Evolutionary conservation across 345 rosid species (phyloP).

Genomic region (Lepidium aucheri): DNA sequence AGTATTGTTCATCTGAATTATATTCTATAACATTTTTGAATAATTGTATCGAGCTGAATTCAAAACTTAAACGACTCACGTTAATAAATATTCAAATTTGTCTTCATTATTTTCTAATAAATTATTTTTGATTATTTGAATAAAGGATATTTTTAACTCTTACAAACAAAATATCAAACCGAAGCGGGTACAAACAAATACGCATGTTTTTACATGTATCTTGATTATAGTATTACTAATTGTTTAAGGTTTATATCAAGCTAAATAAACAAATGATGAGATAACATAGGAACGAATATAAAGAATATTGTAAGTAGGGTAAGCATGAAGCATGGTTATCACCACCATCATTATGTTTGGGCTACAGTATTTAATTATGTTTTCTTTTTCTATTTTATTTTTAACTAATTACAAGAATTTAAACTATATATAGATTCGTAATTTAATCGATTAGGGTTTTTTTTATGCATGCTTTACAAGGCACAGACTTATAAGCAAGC

Average conservation of each 20-base stretch:
- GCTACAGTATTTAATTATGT: neutral
- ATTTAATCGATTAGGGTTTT: neutral
- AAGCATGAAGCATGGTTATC: slow-evolving; percentile 27
- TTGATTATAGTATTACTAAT: too few relatives aligned
- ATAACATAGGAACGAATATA: neutral
- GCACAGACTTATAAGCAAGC: slow-evolving; percentile 6
- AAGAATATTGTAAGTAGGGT: slow-evolving; percentile 26
- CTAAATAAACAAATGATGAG: neutral
- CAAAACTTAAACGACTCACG: too few relatives aligned
- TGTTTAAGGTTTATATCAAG: neutral
- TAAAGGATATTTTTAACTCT: too few relatives aligned
- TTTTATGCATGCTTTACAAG: slow-evolving; percentile 3
- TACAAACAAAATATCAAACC: too few relatives aligned
- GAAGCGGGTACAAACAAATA: too few relatives aligned
- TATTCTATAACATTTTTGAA: too few relatives aligned
- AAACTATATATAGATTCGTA: neutral
- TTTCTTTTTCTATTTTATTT: neutral
- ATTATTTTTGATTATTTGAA: too few relatives aligned
- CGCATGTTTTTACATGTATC: too few relatives aligned
- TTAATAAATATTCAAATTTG: too few relatives aligned
- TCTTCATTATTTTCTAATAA: too few relatives aligned
- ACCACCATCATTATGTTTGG: slow-evolving; percentile 21
- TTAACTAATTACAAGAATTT: neutral
- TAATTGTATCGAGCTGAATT: too few relatives aligned
- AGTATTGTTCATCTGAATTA: too few relatives aligned